phyloP scores from a whole-genome alignment of 2,329 filamentous ascomycete genomes.

The Xylariaceae sp. region DNA sequence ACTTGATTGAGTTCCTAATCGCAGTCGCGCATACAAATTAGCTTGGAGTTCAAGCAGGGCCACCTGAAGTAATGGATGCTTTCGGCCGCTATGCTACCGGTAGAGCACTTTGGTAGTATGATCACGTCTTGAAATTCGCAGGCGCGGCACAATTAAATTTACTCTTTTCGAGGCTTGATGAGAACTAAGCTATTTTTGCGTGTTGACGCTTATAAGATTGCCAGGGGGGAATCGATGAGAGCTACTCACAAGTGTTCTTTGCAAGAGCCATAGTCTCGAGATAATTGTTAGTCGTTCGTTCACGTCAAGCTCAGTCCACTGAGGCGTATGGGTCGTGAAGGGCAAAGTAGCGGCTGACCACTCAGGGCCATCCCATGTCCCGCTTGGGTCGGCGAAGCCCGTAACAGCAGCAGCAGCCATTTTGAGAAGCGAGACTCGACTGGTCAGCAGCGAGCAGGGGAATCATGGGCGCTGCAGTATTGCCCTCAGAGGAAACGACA shows the following conservation, averaged over 20 bases:
- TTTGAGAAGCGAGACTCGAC: slow-evolving; percentile 43
- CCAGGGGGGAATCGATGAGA: slow-evolving; percentile 8
- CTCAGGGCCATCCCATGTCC: slow-evolving; percentile 38
- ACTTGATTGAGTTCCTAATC: slow-evolving; percentile 18
- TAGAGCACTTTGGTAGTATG: not conserved
- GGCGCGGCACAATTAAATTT: not conserved
- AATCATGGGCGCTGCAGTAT: slow-evolving; percentile 47
- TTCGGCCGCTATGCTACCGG: not conserved
- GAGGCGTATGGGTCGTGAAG: slow-evolving; percentile 30
- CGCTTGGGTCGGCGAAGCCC: slow-evolving; percentile 37
- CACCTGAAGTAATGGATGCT: not conserved
- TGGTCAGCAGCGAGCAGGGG: slow-evolving; percentile 37
- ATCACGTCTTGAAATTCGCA: not conserved
- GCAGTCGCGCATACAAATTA: slow-evolving; percentile 16
- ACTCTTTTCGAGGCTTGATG: not conserved
- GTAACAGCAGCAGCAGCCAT: slow-evolving; percentile 51
- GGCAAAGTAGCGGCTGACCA: slow-evolving; percentile 32
- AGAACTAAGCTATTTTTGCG: not conserved
- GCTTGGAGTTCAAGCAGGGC: slow-evolving; percentile 16
- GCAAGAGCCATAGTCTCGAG: slow-evolving; percentile 37
- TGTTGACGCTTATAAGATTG: not conserved
- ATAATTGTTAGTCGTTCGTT: slow-evolving; percentile 35
- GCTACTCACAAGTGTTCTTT: slow-evolving; percentile 31
- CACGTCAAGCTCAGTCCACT: slow-evolving; percentile 35
- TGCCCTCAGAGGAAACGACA: slow-evolving; percentile 21